Base-by-base conservation (phyloP, 192 early-diverging fungal species). In the Coemansia sp. region DNA sequence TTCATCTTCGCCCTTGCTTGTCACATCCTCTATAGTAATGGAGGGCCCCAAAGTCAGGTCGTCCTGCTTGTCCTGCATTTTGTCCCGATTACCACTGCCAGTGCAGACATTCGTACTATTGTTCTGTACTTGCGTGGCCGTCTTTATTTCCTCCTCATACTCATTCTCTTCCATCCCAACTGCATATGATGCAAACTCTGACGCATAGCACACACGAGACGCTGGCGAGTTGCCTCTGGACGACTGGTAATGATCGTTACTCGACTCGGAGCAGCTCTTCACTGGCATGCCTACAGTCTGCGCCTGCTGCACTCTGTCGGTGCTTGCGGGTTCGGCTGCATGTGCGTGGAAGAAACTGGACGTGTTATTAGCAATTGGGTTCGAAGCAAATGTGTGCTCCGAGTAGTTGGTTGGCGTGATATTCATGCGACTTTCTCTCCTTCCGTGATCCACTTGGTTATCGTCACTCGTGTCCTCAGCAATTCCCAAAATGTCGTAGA, bases 401-500 rank as follows among this genome's bases (percentile, higher is more conserved):
- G 51, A 54, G 21, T 54, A 54, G 8, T 26, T 15, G 21, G 26
- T 22, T 11, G 51, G 22, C 51, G 51, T 21, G 4, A 9, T 21
- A 26, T 19, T 22, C 19, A 54, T 54, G 18, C 22, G 51, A 54
- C 26, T 4, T 32, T 32, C 11, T 19, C 51, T 26, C 51, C 51
- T 54, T 54, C 51, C 18, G 8, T 45, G 62, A 41, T 57, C 54
- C 8, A 6, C 54, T 26, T 10, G 59, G 48, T 42, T 61, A 21
- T 16, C 41, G n/a, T 21, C 19, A 40, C 71, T 39, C 39, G 13
- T 59, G 39, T 59, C 57, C 52, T 79, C 72, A 8, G 59, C 0
- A 37, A 79, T 74, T 4, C 77, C 77, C 21, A 79, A 62, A 36
- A 79, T 79, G 48, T 79, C 77, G 47, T 71, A 79, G 36, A 79